Evolutionary conservation across 164 flowering plant genomes (phyloP).

Genomic region (Pachysandra terminalis): DNA sequence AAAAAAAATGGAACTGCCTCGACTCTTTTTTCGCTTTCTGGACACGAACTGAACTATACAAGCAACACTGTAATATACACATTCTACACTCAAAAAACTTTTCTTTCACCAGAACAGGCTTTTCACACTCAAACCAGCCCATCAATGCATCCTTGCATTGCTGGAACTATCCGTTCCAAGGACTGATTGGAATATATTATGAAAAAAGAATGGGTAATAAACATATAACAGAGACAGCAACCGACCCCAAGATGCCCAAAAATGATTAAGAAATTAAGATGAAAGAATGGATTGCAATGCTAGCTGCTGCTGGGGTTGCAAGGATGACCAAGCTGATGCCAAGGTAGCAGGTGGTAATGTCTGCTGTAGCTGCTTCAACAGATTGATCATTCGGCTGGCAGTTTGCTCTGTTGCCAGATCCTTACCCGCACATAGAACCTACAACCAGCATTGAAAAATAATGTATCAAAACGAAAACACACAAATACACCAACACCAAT

Average conservation of each 20-base stretch:
- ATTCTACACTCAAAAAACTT: constrained; percentile 30
- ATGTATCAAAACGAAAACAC: no score
- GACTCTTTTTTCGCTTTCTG: background rate
- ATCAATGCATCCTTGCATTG: constrained; percentile 16
- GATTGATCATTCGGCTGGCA: constrained; percentile 67
- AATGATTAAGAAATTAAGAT: constrained; percentile 26
- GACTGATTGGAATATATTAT: constrained; percentile 24
- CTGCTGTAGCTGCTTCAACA: constrained; percentile 89
- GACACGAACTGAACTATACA: constrained; percentile 5
- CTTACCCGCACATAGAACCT: constrained; percentile 87
- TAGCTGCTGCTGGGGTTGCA: constrained; percentile 95
- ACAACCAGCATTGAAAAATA: constrained; percentile 5
- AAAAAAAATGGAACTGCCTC: background rate
- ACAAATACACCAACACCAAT: no score
- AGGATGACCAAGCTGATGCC: constrained; percentile 81
- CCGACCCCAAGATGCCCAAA: constrained; percentile 3
- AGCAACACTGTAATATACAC: constrained; percentile 37
- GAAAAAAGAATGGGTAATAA: constrained; percentile 43
- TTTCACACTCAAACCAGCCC: constrained; percentile 25
- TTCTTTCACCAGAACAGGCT: constrained; percentile 7
- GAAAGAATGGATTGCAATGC: constrained; percentile 86
- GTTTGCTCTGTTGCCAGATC: constrained; percentile 94
- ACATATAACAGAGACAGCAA: constrained; percentile 20
- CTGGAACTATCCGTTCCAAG: constrained; percentile 22
- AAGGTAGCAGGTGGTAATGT: constrained; percentile 81